Base-by-base conservation (phyloP, 179 eudicot genomes). In the Dionaea muscipula region DNA sequence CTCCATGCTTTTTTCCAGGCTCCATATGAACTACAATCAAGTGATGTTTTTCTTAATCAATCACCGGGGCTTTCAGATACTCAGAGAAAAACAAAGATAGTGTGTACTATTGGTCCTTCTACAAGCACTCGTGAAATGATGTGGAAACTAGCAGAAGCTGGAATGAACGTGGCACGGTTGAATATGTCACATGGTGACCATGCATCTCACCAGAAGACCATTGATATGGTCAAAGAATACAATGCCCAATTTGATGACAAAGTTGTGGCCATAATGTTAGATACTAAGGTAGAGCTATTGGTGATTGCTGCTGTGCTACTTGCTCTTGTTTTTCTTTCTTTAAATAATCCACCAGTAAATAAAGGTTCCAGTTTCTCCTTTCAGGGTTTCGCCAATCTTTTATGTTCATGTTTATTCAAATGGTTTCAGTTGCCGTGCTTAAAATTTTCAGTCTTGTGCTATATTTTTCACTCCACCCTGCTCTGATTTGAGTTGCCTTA, bases 141-240 rank as follows among this genome's bases (percentile, higher is more conserved):
- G 72, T 93, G 96, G 96, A 93, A 79, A 64, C 73, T 93, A 39
- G 99, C 95, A 14, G 96, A 93, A 72, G 63, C 78, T 55, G 99
- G 99, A 54, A 93, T 93, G 99, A 82, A 87, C 57, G 95, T 93
- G 63, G 99, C 99, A 28, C 93, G 96, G 31, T 69, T 93, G 44
- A 93, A 93, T 72, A 93, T 93, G 99, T 93, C 99, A 15, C 99
- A 93, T 39, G 96, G 96, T 44, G 93, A 93, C 63, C 99, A 93
- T 79, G 78, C 89, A 16, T 93, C 99, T 19, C 99, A 93, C 50
- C 78, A 82, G 78, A 87, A 93, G 71, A 84, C 93, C 33, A 82
- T 93, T 68, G 94, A 93, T 66, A 69, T 93, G 35, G 96, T 88
- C 50, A 84, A 71, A 47, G 95, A 88, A 67, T 93, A 93, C 69